phyloP scores from a whole-genome alignment of 495 filamentous ascomycete genomes.

The Lasiosphaeriaceae sp. region DNA sequence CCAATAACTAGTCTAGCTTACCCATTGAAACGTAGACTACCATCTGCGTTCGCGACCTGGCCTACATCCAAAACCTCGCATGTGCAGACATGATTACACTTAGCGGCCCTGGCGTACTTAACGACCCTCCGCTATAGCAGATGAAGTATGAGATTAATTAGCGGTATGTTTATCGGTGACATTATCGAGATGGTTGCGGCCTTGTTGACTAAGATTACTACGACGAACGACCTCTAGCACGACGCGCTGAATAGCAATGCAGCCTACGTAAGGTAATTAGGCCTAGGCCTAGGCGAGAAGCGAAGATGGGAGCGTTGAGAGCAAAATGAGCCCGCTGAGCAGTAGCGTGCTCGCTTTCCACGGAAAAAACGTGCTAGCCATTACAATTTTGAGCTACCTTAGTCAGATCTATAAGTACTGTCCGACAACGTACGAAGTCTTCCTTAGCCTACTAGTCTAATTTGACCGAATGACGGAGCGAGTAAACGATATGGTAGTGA shows the following conservation, averaged over 20 bases:
- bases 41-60: constrained; percentile 76
- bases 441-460: constrained; percentile 90
- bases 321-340: constrained; percentile 70
- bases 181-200: constrained; percentile 99
- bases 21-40: constrained; percentile 31
- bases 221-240: constrained; percentile 92
- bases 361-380: constrained; percentile 96
- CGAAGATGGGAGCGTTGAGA: constrained; percentile 55
- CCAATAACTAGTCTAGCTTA: constrained; percentile 11
- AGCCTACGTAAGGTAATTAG: constrained; percentile 42
- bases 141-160: constrained; percentile 91
- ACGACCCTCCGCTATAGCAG: constrained; percentile 46
- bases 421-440: constrained; percentile 97
- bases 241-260: constrained; percentile 56
- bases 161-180: constrained; percentile 93
- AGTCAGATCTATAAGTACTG: constrained; percentile 98
- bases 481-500: constrained; percentile 64
- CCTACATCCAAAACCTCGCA: constrained; percentile 86
- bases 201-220: constrained; percentile 96
- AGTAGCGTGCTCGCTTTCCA: constrained; percentile 97
- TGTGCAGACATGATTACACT: constrained; percentile 60
- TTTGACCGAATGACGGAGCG: constrained; percentile 98
- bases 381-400: constrained; percentile 94
- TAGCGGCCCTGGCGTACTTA: constrained; percentile 43
- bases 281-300: constrained; percentile 35